Evolutionary conservation across 306 rosid genomes (phyloP), one percentile per base, ranked within the genome.

Genomic region (Albizia julibrissin): DNA sequence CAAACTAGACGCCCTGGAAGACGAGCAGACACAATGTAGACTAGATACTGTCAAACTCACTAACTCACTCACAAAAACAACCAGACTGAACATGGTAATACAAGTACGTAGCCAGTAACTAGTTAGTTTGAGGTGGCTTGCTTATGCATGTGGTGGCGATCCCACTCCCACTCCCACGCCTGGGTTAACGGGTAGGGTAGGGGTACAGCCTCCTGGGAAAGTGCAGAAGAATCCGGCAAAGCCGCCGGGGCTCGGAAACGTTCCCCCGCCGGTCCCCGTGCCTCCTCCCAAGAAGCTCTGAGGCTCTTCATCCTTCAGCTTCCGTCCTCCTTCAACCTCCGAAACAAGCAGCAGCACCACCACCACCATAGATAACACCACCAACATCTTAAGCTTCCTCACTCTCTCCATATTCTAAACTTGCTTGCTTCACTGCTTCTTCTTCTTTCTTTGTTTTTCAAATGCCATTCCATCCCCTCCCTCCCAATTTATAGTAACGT

Each of bases 251-350:
- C 77, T 56, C 58, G 88, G 88, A 43, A 85, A 85, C 4, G 74
- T 12, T 5, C 84, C 85, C 4, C 31, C 29, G 65, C 67, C 37
- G 0, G 33, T 85, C 73, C 39, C 42, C 1, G 65, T 9, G 77
- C 81, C 85, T 50, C 87, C 87, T 50, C 87, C 80, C 27, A 46
- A 11, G 78, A 85, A 81, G 85, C 18, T 85, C 69, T 85, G 74
- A 1, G 85, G 85, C 7, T 77, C 49, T 33, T 77, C 54, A 73
- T 80, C 82, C 1, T 52, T 65, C 29, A 62, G 81, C 73, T 42
- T 80, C 50, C 78, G 42, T 46, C 0, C 80, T 19, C 85, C 88
- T 73, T 81, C 83, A 46, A 77, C 85, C 21, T 81, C 47, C 21
- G 74, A 81, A 85, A 59, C 85, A 72, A 71, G 31, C 33, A 81